phyloP scores from a whole-genome alignment of 164 flowering plant genomes.

The Vitis cinerea region DNA sequence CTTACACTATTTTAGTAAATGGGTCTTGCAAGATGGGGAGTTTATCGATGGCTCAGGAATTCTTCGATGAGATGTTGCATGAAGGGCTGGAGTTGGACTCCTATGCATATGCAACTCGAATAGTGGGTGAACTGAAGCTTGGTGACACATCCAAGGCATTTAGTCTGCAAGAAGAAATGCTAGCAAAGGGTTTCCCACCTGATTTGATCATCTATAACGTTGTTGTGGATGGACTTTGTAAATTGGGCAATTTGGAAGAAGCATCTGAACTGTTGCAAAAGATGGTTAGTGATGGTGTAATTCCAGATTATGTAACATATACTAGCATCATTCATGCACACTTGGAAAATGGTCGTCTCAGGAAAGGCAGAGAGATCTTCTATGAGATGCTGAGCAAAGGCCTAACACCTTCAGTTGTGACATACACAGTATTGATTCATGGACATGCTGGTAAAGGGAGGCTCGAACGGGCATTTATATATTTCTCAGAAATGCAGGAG shows the following conservation, averaged over 20 bases:
- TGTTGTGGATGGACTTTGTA: conserved; percentile 52
- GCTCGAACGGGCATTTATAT: conserved; percentile 41
- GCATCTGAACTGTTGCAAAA: conserved; percentile 39
- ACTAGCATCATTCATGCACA: conserved; percentile 60
- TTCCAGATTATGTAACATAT: conserved; percentile 64
- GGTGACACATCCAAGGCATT: conserved; percentile 36
- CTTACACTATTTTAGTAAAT: conserved; percentile 60
- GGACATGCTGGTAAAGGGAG: conserved; percentile 46
- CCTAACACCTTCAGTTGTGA: conserved; percentile 59
- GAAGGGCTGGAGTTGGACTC: conserved; percentile 60
- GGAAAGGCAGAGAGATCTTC: conserved; percentile 47
- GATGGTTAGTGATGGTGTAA: conserved; percentile 47
- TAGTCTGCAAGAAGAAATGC: conserved; percentile 63
- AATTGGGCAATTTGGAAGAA: conserved; percentile 42
- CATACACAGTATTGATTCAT: conserved; percentile 68
- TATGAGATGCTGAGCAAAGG: conserved; percentile 49
- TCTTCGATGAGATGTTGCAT: conserved; percentile 57
- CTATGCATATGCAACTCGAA: conserved; percentile 42
- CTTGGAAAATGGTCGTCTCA: conserved; percentile 36
- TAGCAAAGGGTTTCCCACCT: conserved; percentile 45
- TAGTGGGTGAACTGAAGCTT: conserved; percentile 51
- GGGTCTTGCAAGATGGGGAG: conserved; percentile 53
- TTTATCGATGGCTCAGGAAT: conserved; percentile 39
- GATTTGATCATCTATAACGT: conserved; percentile 61
- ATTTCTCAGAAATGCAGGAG: conserved; percentile 59